Conservation (phyloP, 805 yeast genomes). For the Spathaspora hagerdaliae region DNA sequence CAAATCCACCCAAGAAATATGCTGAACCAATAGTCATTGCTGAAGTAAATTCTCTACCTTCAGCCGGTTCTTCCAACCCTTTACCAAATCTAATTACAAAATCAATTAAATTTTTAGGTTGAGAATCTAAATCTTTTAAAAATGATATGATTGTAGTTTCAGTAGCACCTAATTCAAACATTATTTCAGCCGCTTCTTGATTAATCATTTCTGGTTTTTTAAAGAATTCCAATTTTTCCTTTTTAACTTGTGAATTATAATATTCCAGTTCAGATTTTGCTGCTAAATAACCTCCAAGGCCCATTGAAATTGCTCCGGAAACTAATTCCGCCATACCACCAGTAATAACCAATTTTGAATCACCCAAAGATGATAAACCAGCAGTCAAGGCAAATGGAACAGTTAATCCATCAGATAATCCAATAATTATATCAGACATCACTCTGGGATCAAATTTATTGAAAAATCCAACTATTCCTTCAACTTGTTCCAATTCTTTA, state of each 20-base stretch:
- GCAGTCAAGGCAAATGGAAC: conserved; percentile 99
- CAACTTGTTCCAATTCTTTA: conserved; percentile 20
- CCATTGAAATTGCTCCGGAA: conserved; percentile 97
- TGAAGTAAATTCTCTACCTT: conserved; percentile 80
- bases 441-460: conserved; percentile 80
- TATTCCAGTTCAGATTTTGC: conserved; percentile 71
- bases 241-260: conserved; percentile 65
- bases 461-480: conserved; percentile 30
- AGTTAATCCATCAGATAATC: conserved; percentile 91
- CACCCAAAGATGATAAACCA: conserved; percentile 87
- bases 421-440: conserved; percentile 89
- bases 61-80: conserved; percentile 95
- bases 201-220: conserved; percentile 61
- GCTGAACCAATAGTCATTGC: conserved; percentile 88
- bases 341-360: conserved; percentile 84
- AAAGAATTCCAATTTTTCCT: conserved; percentile 66
- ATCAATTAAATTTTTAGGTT: conserved; percentile 76
- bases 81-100: conserved; percentile 84
- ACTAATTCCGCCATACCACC: conserved; percentile 98
- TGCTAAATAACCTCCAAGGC: conserved; percentile 93
- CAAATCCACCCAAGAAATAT: conserved; percentile 88
- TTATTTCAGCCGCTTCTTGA: conserved; percentile 76
- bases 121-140: conserved; percentile 71
- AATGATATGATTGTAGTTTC: conserved; percentile 72
- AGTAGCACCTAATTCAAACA: conserved; percentile 68